Evolutionary conservation across 2,329 filamentous ascomycete genomes (phyloP).

Genomic region (Calonectria multiphialidica): DNA sequence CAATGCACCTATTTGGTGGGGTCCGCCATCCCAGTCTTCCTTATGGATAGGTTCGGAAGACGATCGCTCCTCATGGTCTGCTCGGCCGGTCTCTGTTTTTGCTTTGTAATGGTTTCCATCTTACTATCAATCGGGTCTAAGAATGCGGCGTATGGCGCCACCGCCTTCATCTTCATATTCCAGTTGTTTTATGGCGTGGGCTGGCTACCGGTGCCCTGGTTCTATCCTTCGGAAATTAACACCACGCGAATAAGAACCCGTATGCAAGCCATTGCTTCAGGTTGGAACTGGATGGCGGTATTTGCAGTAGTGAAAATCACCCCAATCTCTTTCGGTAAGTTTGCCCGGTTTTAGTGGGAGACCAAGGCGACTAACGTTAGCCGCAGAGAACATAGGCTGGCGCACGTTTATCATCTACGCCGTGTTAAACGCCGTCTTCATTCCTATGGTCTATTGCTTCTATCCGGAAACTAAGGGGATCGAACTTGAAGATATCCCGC

Average conservation of each 20-base stretch:
- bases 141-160: conserved; percentile 53
- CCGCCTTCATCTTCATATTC: conserved; percentile 59
- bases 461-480: conserved; percentile 48
- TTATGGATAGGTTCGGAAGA: conserved; percentile 45
- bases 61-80: conserved; percentile 54
- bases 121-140: conserved; percentile 49
- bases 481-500: conserved; percentile 55
- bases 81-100: conserved; percentile 55
- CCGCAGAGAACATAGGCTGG: conserved; percentile 38
- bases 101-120: conserved; percentile 55
- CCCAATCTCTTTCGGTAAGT: conserved; percentile 71
- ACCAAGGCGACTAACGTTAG: background rate
- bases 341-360: background rate
- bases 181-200: conserved; percentile 56
- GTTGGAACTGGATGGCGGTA: conserved; percentile 29
- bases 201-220: conserved; percentile 58
- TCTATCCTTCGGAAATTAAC: conserved; percentile 54
- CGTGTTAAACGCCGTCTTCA: conserved; percentile 42
- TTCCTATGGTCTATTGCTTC: conserved; percentile 46
- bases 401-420: conserved; percentile 46
- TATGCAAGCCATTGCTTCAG: conserved; percentile 52
- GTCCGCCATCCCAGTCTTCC: conserved; percentile 53
- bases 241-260: conserved; percentile 54
- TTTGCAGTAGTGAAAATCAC: conserved; percentile 74
- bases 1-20: conserved; percentile 54